phyloP scores from a whole-genome alignment of 2,329 filamentous ascomycete species.

The Penicillium sp. region DNA sequence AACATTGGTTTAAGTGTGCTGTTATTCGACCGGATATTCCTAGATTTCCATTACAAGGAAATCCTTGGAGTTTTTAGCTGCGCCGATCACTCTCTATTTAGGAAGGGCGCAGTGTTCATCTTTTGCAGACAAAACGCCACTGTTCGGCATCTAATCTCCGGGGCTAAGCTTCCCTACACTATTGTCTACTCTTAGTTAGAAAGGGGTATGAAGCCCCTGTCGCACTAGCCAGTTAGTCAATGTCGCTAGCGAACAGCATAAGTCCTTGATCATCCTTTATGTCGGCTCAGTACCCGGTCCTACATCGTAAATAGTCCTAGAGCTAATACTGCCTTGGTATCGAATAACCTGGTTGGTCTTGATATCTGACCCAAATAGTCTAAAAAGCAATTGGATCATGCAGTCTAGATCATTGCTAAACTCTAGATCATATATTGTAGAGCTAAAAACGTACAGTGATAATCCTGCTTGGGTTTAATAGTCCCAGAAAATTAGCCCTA shows the following conservation, averaged over 20 bases:
- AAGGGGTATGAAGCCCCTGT: neutral
- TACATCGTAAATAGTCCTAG: conserved; percentile 11
- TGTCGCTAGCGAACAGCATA: neutral
- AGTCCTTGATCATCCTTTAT: neutral
- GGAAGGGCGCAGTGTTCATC: neutral
- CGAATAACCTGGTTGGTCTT: neutral
- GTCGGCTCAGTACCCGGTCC: neutral
- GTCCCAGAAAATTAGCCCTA: neutral
- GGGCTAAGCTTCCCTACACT: neutral
- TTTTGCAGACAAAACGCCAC: neutral
- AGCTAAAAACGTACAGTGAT: neutral
- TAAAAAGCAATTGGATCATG: neutral
- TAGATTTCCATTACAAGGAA: neutral
- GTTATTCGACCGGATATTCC: neutral
- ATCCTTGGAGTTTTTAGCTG: neutral
- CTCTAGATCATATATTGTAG: neutral
- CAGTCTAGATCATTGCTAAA: neutral
- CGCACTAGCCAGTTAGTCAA: neutral
- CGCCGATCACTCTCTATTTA: neutral
- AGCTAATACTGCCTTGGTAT: neutral
- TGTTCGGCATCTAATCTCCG: neutral
- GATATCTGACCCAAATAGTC: neutral
- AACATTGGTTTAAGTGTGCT: neutral
- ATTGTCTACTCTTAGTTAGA: neutral
- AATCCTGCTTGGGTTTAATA: neutral